phyloP scores from a whole-genome alignment of 148 eudicot species.

The Vaccinium vitisidaea region DNA sequence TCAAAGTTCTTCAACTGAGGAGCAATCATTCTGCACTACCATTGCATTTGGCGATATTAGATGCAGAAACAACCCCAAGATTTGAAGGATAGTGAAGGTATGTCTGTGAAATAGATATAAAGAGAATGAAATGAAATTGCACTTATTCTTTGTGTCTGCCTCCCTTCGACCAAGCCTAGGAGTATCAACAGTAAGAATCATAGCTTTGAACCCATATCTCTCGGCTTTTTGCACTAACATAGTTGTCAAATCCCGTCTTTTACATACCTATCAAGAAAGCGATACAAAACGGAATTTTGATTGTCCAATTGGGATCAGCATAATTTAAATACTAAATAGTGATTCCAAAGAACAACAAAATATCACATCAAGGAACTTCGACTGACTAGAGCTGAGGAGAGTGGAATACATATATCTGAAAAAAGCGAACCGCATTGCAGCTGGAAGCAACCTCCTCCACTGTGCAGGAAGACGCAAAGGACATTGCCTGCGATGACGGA shows the following conservation, averaged over 20 bases:
- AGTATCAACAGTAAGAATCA: conserved; percentile 67
- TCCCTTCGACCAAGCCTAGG: conserved; percentile 85
- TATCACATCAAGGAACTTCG: too few relatives aligned
- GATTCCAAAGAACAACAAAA: background rate
- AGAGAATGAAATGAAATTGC: conserved; percentile 7
- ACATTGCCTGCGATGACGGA: conserved; percentile 43
- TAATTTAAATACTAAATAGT: background rate
- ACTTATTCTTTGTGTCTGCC: conserved; percentile 79
- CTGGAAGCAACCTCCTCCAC: conserved; percentile 61
- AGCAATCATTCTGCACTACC: conserved; percentile 57
- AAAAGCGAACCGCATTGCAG: conserved; percentile 75
- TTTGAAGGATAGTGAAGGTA: background rate
- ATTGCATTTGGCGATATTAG: background rate
- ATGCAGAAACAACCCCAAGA: background rate
- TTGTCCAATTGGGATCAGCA: too few relatives aligned
- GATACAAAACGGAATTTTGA: background rate
- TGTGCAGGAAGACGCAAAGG: conserved; percentile 23
- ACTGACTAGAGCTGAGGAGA: background rate
- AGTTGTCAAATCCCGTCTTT: conserved; percentile 52
- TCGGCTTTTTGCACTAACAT: conserved; percentile 67
- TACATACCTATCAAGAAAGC: conserved; percentile 48
- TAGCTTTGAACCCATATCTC: conserved; percentile 73
- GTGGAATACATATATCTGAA: conserved; percentile 58
- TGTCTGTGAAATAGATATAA: background rate
- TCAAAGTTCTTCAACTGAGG: conserved; percentile 73